These are phyloP conservation scores for Trichoderma asperelloides DNA, from an alignment of 495 filamentous ascomycete species.

Conservation along the genomic window DNA sequence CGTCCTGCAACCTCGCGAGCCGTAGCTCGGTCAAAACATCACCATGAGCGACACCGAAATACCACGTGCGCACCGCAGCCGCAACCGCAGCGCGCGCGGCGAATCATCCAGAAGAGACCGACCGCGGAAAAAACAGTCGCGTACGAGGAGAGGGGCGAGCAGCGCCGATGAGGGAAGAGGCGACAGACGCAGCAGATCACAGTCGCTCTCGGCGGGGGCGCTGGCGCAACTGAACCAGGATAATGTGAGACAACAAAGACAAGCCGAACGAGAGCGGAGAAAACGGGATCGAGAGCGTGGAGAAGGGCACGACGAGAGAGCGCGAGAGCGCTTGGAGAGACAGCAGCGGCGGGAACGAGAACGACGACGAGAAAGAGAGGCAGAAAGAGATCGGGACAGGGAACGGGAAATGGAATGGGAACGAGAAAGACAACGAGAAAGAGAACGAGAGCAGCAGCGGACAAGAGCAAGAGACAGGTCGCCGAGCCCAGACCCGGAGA, in stretches of 20 bases:
- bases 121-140: constrained; percentile 20
- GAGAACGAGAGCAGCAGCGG: background rate
- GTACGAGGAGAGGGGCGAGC: constrained; percentile 12
- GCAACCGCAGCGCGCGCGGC: constrained; percentile 8
- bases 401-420: background rate
- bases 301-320: constrained; percentile 20
- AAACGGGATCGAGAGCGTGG: constrained; percentile 25
- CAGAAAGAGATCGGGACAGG: background rate
- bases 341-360: constrained; percentile 26
- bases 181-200: constrained; percentile 14
- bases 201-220: constrained; percentile 44
- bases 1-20: background rate
- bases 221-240: constrained; percentile 53
- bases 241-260: constrained; percentile 31
- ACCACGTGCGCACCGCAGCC: background rate
- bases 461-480: constrained; percentile 11
- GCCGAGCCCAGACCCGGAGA: constrained; percentile 18
- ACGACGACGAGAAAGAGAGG: constrained; percentile 19
- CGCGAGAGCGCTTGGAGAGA: constrained; percentile 17
- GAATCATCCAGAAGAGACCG: constrained; percentile 24
- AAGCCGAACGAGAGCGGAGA: constrained; percentile 14
- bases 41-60: constrained; percentile 8
- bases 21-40: constrained; percentile 15
- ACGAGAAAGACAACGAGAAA: background rate
- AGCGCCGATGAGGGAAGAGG: constrained; percentile 16